Base-by-base conservation (phyloP, 495 filamentous ascomycete species). In the Penicillium desertorum region DNA sequence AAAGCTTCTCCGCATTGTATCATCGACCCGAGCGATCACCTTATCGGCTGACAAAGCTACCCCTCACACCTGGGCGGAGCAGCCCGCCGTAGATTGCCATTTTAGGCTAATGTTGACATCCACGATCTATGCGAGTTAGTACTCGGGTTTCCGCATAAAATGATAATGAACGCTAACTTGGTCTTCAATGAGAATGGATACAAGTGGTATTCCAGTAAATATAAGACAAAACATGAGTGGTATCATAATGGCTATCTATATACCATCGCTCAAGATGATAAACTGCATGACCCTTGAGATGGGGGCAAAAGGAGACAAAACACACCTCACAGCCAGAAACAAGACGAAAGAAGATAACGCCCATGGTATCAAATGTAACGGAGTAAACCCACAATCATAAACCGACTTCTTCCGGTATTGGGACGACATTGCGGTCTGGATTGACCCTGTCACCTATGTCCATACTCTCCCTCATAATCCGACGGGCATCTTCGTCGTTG, bases 401-500 rank as follows among this genome's bases (percentile, higher is more conserved):
- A 10, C 39, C 47, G 11, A 12, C 49, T 0, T 53, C 37, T 22
- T 53, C 39, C 6, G 76, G 72, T 44, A 81, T 70, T 5, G 71
- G 74, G 39, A 88, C 79, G 23, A 83, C 75, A 54, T 80, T 76
- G 45, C 76, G 69, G 20, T 82, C 81, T 56, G 87, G 84, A 64
- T 95, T 83, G 51, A 97, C 56, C 54, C 89, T 75, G 60, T 91
- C 83, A 11, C 93, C 93, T 14, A 97, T 70, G n/a, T 82, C 81
- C 23, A 81, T 80, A 66, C 90, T 96, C 29, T 92, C 88, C 9
- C 78, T 68, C 62, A 98, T 62, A 20, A 96, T 84, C 51, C 74
- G 67, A 63, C 87, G 78, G 16, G 92, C 91, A 58, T 78, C 68
- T 45, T 84, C 83, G 51, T 83, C 82, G 6, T 73, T 71, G n/a